These are phyloP conservation scores for Macrophomina pseudophaseolina DNA, from an alignment of 2,329 filamentous ascomycete species.

Conservation along the genomic window DNA sequence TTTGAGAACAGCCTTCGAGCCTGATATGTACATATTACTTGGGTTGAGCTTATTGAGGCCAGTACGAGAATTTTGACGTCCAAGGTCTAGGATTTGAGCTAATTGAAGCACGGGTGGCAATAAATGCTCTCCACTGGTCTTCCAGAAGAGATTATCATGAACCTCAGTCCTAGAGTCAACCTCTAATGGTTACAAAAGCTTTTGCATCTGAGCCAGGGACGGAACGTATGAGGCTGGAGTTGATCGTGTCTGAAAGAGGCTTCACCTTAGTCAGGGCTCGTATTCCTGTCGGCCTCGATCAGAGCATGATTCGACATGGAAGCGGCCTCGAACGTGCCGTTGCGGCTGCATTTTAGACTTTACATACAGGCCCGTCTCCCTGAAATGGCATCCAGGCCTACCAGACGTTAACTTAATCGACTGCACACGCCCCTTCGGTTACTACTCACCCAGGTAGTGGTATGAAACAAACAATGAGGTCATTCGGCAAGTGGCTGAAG, in stretches of 20 bases:
- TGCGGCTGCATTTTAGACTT: background rate
- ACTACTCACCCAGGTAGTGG: background rate
- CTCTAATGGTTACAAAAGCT: no score
- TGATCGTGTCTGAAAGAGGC: background rate
- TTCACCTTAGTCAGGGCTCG: background rate
- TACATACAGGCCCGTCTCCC: background rate
- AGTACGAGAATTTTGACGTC: background rate
- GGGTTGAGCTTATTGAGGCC: background rate
- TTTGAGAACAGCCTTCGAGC: background rate
- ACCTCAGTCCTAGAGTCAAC: no score
- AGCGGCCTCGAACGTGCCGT: background rate
- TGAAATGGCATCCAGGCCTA: background rate
- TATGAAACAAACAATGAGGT: background rate
- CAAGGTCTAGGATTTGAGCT: background rate
- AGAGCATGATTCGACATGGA: background rate
- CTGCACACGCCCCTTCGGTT: background rate
- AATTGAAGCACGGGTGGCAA: background rate
- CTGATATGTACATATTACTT: background rate
- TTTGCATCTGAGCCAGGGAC: no score
- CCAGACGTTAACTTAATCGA: background rate
- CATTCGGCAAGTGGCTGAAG: background rate
- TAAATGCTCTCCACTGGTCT: no score
- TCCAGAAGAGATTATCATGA: no score
- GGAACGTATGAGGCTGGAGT: background rate
- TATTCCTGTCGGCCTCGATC: background rate